phyloP scores from a whole-genome alignment of 306 rosid species.

The Neltuma alba region DNA sequence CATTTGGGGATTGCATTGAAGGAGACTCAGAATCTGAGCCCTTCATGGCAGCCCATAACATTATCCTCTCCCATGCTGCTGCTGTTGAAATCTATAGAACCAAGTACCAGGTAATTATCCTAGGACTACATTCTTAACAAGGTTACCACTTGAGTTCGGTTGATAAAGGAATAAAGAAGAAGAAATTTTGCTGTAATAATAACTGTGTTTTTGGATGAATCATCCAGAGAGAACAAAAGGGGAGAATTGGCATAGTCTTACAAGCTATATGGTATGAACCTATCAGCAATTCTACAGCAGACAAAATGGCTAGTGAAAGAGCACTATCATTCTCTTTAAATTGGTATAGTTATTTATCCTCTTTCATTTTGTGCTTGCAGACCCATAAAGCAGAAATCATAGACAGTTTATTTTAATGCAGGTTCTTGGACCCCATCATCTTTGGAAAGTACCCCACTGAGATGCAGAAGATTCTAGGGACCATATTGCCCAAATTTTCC shows the following conservation, averaged over 20 bases:
- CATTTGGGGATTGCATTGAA: constrained; percentile 57
- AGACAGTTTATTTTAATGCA: constrained; percentile 21
- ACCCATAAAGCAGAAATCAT: not conserved
- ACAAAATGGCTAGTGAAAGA: constrained; percentile 60
- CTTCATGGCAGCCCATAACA: constrained; percentile 64
- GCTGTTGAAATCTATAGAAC: constrained; percentile 57
- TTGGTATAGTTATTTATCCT: constrained; percentile 40
- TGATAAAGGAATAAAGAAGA: not conserved
- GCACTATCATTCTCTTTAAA: constrained; percentile 51
- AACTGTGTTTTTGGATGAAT: constrained; percentile 5
- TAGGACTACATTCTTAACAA: no score
- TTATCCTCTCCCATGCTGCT: constrained; percentile 64
- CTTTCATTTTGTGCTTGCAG: not conserved
- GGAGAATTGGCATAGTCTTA: constrained; percentile 50
- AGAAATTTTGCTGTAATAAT: not conserved
- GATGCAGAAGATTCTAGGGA: constrained; percentile 63
- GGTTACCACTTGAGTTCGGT: no score
- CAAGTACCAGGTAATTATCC: constrained; percentile 54
- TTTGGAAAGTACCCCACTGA: constrained; percentile 63
- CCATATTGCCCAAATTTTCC: constrained; percentile 51
- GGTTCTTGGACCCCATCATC: constrained; percentile 76
- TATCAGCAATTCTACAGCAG: constrained; percentile 53
- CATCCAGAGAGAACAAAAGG: constrained; percentile 55
- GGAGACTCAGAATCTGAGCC: constrained; percentile 77
- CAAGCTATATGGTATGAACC: constrained; percentile 54